Evolutionary conservation across 768 basidiomycete genomes (phyloP).

Genomic region (Podaxis carcinomalis): DNA sequence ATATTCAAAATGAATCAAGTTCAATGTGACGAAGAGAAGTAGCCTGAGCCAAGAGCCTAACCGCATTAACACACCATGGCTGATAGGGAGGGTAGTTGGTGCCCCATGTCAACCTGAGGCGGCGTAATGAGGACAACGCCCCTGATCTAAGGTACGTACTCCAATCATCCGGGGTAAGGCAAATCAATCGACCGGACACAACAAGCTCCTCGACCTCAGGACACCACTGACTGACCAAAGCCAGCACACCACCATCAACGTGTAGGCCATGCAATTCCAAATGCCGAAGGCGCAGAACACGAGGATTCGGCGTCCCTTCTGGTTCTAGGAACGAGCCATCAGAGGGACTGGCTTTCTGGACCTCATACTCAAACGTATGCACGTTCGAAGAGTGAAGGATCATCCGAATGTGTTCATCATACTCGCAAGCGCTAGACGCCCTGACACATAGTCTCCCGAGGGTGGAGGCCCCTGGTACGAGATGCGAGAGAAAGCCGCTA

Average conservation of each 20-base stretch:
- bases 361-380: slow-evolving; percentile 40
- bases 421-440: slow-evolving; percentile 26
- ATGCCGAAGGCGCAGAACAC: slow-evolving; percentile 27
- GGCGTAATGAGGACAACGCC: slow-evolving; percentile 27
- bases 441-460: slow-evolving; percentile 35
- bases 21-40: slow-evolving; percentile 5
- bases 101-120: slow-evolving; percentile 33
- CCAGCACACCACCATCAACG: slow-evolving; percentile 32
- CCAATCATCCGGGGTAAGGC: slow-evolving; percentile 39
- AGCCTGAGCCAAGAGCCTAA: slow-evolving; percentile 13
- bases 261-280: slow-evolving; percentile 40
- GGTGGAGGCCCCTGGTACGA: slow-evolving; percentile 30
- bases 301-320: slow-evolving; percentile 16
- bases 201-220: slow-evolving; percentile 34
- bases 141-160: slow-evolving; percentile 31
- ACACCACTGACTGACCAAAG: slow-evolving; percentile 29
- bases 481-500: slow-evolving; percentile 34
- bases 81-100: slow-evolving; percentile 35
- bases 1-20: background rate
- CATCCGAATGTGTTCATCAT: slow-evolving; percentile 36
- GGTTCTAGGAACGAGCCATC: slow-evolving; percentile 27
- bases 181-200: slow-evolving; percentile 34
- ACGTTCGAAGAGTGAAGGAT: slow-evolving; percentile 38
- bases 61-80: slow-evolving; percentile 27
- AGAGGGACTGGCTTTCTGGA: slow-evolving; percentile 21